Conservation (phyloP, 768 basidiomycete genomes). For the Termitomyces sp. region DNA sequence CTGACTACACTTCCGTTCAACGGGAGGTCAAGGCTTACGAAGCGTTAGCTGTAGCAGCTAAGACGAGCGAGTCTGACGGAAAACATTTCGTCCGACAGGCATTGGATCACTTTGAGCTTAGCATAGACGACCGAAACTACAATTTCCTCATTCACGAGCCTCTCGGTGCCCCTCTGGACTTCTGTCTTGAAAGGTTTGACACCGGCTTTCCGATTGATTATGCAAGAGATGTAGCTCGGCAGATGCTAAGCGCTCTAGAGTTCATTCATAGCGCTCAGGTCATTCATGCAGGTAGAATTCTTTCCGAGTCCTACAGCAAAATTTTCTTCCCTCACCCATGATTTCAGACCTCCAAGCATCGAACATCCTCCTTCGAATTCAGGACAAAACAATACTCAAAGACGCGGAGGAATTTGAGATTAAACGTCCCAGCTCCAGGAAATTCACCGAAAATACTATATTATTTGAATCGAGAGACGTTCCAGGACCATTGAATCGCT, state of each 20-base stretch:
- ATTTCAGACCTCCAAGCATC: background rate
- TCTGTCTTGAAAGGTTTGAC: background rate
- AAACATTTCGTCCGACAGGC: background rate
- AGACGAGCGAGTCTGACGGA: background rate
- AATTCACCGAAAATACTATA: background rate
- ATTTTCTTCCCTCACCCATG: background rate
- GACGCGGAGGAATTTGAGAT: background rate
- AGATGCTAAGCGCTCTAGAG: background rate
- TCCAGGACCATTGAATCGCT: background rate
- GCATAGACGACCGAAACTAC: background rate
- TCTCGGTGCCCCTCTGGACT: background rate
- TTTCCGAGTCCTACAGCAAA: no score
- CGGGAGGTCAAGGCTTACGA: background rate
- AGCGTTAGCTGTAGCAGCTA: background rate
- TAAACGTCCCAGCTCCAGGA: background rate
- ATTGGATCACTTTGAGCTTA: background rate
- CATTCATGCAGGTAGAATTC: no score
- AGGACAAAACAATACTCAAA: background rate
- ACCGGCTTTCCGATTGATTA: background rate
- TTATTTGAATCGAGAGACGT: background rate
- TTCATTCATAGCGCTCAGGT: background rate
- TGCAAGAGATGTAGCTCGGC: background rate
- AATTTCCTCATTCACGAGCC: background rate
- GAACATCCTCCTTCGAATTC: background rate
- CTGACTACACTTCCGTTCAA: background rate